Conservation (phyloP, 2,329 filamentous ascomycete genomes). For the Aspergillus puulaauensis region DNA sequence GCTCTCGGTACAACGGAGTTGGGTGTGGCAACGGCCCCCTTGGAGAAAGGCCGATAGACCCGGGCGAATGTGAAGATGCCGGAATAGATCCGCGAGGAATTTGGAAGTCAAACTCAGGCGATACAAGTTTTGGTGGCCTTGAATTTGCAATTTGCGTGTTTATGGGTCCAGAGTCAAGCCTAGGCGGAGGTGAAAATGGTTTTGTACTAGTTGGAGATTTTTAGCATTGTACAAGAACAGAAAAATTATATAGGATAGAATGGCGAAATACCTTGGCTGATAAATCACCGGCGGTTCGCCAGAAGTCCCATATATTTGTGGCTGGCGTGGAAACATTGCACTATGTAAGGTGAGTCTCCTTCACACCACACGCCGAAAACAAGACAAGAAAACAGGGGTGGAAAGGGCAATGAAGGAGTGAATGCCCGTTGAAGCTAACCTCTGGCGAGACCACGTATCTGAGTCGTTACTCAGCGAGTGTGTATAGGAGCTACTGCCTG, state of each 20-base stretch:
- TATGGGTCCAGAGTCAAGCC: slow-evolving; percentile 27
- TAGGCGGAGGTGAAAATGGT: slow-evolving; percentile 29
- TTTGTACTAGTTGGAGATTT: slow-evolving; percentile 27
- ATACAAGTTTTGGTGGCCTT: slow-evolving; percentile 21
- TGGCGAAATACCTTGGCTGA: slow-evolving; percentile 36
- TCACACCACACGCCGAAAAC: not conserved
- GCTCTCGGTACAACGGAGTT: slow-evolving; percentile 33
- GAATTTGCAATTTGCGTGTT: slow-evolving; percentile 26
- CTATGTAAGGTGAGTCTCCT: slow-evolving; percentile 26
- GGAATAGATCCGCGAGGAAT: slow-evolving; percentile 30
- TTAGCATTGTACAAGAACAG: slow-evolving; percentile 14
- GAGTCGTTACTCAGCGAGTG: slow-evolving; percentile 30
- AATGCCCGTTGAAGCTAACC: slow-evolving; percentile 31
- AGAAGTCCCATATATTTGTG: slow-evolving; percentile 29
- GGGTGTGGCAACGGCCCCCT: slow-evolving; percentile 30
- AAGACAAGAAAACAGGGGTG: not conserved
- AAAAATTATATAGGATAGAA: slow-evolving; percentile 4
- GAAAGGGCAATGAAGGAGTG: not conserved
- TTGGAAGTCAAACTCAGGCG: slow-evolving; percentile 33
- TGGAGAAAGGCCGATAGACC: slow-evolving; percentile 31
- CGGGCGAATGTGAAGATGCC: slow-evolving; percentile 27
- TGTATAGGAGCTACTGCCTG: slow-evolving; percentile 29
- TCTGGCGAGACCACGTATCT: slow-evolving; percentile 34
- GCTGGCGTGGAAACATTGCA: slow-evolving; percentile 30
- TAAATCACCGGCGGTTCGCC: slow-evolving; percentile 32